Percentiles rank a stretch among this genome's conserved stretches.
Conservation (phyloP, 2,329 filamentous ascomycete species). For the Venturia nashicola region DNA sequence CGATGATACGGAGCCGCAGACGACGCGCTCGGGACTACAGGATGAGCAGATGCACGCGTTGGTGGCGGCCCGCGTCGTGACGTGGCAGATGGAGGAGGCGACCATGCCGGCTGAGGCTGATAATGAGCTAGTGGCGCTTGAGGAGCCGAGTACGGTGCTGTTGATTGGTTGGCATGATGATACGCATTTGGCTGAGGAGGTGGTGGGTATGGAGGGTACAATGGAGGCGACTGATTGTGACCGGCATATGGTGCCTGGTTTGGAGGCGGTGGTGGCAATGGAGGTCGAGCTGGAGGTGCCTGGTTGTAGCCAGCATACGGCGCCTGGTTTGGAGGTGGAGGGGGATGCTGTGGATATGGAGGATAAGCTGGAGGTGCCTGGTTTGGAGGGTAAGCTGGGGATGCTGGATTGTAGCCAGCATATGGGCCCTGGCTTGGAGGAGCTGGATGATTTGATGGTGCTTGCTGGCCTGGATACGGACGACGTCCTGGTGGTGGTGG, state of each 20-base stretch:
- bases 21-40: not conserved
- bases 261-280: too few species aligned
- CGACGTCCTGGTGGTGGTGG: slow-evolving; percentile 34
- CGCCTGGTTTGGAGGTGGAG: slow-evolving; percentile 8
- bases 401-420: slow-evolving; percentile 2
- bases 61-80: not conserved
- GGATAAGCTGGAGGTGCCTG: slow-evolving; percentile 10
- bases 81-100: not conserved
- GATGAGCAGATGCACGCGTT: not conserved
- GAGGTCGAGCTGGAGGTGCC: slow-evolving; percentile 13
- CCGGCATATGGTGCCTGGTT: too few species aligned
- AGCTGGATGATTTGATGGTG: slow-evolving; percentile 14
- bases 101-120: not conserved
- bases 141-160: slow-evolving; percentile 6
- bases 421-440: slow-evolving; percentile 9
- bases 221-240: not conserved
- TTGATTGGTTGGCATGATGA: slow-evolving; percentile 12
- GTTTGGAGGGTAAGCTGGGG: slow-evolving; percentile 13
- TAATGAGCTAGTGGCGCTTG: slow-evolving; percentile 3
- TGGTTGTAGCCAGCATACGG: slow-evolving; percentile 6
- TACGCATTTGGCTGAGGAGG: slow-evolving; percentile 12
- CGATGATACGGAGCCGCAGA: not conserved
- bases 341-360: slow-evolving; percentile 13
- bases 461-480: slow-evolving; percentile 20
- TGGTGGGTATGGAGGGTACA: slow-evolving; percentile 14